Conservation (phyloP, 2,329 filamentous ascomycete genomes). For the Microdochium trichocladiopsis region DNA sequence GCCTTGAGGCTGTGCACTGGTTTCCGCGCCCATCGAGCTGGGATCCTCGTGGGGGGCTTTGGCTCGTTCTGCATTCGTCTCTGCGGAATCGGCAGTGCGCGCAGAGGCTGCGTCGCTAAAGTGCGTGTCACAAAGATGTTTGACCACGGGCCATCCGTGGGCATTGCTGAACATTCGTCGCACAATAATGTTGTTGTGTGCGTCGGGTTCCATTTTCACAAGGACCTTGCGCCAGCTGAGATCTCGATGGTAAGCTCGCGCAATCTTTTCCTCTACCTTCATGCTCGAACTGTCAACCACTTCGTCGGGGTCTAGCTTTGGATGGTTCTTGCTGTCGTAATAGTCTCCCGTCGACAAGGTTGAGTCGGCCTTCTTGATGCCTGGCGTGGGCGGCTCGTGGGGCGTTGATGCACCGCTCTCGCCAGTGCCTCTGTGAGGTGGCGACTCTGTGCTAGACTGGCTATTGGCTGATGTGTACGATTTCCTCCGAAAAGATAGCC, state of each 20-base stretch:
- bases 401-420: slow-evolving; percentile 26
- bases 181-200: slow-evolving; percentile 97
- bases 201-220: slow-evolving; percentile 90
- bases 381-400: slow-evolving; percentile 14
- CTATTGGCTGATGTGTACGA: slow-evolving; percentile 14
- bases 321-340: slow-evolving; percentile 40
- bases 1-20: slow-evolving; percentile 28
- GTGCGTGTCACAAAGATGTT: slow-evolving; percentile 91
- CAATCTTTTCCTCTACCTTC: slow-evolving; percentile 97
- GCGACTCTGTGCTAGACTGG: slow-evolving; percentile 11
- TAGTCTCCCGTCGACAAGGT: slow-evolving; percentile 39
- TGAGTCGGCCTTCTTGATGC: slow-evolving; percentile 34
- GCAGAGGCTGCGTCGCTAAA: slow-evolving; percentile 71
- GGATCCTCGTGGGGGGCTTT: slow-evolving; percentile 49
- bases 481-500: slow-evolving; percentile 23
- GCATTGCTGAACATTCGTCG: slow-evolving; percentile 95
- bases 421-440: slow-evolving; percentile 5
- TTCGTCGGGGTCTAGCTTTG: slow-evolving; percentile 35
- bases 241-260: slow-evolving; percentile 85
- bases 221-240: slow-evolving; percentile 95
- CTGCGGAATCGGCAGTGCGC: slow-evolving; percentile 58
- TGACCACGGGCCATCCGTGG: slow-evolving; percentile 93
- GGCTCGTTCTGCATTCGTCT: slow-evolving; percentile 62
- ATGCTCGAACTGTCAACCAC: slow-evolving; percentile 59
- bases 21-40: slow-evolving; percentile 60